Conservation (phyloP, 148 eudicot genomes). For the Tetragonia tetragonoides region DNA sequence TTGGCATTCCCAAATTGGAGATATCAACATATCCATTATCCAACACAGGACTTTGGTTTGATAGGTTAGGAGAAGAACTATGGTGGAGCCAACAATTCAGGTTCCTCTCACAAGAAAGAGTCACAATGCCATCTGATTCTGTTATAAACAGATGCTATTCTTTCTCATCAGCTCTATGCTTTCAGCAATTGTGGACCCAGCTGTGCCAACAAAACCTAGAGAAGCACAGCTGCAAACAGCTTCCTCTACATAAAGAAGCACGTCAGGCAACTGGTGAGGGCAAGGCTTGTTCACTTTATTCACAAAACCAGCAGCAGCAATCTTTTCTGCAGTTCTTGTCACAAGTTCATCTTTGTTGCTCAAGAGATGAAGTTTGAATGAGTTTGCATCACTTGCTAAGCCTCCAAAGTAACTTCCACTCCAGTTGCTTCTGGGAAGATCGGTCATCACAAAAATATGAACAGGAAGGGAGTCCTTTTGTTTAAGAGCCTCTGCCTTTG, state of each 20-base stretch:
- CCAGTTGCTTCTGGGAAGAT: constrained; percentile 47
- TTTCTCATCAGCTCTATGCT: constrained; percentile 45
- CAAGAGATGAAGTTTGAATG: constrained; percentile 36
- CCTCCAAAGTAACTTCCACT: constrained; percentile 34
- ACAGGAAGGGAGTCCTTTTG: constrained; percentile 32
- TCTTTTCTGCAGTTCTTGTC: constrained; percentile 27
- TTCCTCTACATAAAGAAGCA: constrained; percentile 45
- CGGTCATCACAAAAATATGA: constrained; percentile 47
- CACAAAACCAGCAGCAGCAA: constrained; percentile 24
- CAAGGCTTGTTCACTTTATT: constrained; percentile 19
- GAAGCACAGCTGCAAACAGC: constrained; percentile 47
- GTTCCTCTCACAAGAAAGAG: neutral
- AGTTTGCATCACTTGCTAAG: constrained; percentile 25
- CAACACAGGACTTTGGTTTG: no score
- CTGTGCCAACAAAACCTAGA: constrained; percentile 48
- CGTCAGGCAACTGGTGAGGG: constrained; percentile 26
- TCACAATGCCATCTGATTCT: constrained; percentile 7
- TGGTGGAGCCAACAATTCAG: neutral
- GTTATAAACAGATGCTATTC: constrained; percentile 28
- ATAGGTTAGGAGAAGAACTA: neutral
- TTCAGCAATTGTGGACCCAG: constrained; percentile 52
- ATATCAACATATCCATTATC: neutral
- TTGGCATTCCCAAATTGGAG: no score
- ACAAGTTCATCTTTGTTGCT: constrained; percentile 26
- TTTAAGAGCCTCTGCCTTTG: constrained; percentile 31